Base-by-base conservation (phyloP, 169 alveolate species). In the Plasmodium adleri region DNA sequence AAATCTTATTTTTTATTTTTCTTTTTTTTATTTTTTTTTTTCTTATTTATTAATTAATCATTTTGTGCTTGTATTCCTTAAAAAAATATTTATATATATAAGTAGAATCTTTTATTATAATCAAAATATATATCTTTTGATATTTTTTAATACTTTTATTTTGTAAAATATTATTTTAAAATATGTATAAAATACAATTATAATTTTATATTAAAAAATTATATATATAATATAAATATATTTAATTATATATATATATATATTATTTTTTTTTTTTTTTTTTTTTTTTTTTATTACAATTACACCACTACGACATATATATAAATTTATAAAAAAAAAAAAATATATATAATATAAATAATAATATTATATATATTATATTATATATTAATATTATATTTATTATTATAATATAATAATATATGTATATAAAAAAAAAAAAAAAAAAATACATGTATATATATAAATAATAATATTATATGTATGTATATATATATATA, bases 271-370 rank as follows among this genome's bases (percentile, higher is more conserved):
- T 32, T 32, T 32, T 32, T 32, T 32, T 32, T 32, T 32, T 32
- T 32, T 62, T 62, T 62, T 7, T 26, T 20, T 62, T 62, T 62
- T 66, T 6, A 66, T 52, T 52, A 39, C 74, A 66, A 66, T 66
- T 66, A 66, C 74, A 66, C 74, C 74, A 66, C 74, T 66, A 43
- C 74, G 54, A n/a, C 49, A 66, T 66, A 66, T 28, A 24, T 59
- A 59, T 52, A 52, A 13, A 52, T 52, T 13, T 52, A 52, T 52
- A 59, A 72, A 32, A 17, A 26, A 58, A 7, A 4, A 9, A n/a
- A 26, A 24, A 54, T 9, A 72, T 13, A 72, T 32, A 32, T 5
- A 7, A 52, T 12, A 59, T 50, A 39, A 13, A 52, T 39, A 72
- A 26, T 26, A 17, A 17, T 20, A 17, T 5, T 39, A 32, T 22